A percentile compares a stretch with the other conserved stretches of the same genome.
These are phyloP conservation scores for Alternaria solani DNA, from an alignment of 2,329 filamentous ascomycete genomes.

Conservation along the genomic window DNA sequence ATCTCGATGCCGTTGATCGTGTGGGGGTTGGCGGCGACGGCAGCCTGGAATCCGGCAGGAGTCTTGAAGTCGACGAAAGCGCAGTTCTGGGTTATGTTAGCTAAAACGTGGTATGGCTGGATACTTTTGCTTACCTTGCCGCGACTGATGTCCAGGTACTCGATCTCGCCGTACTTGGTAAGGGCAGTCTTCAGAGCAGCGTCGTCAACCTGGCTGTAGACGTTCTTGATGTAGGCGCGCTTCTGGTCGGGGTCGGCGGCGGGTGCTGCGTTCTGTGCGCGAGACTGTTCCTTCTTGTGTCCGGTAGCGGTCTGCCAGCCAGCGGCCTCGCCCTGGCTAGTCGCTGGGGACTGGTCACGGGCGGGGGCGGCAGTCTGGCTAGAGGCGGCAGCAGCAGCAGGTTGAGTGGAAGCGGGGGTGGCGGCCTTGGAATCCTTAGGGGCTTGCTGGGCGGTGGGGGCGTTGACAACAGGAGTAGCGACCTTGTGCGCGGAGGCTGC, in stretches of 20 bases:
- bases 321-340: conserved; percentile 63
- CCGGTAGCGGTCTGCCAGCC: conserved; percentile 88
- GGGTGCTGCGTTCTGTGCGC: conserved; percentile 71
- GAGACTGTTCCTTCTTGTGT: conserved; percentile 84
- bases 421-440: conserved; percentile 45
- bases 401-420: conserved; percentile 45
- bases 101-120: background rate
- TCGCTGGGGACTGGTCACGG: conserved; percentile 47
- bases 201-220: conserved; percentile 84
- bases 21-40: conserved; percentile 85
- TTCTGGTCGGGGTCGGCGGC: conserved; percentile 75
- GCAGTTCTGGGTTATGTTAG: conserved; percentile 73
- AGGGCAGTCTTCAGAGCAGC: conserved; percentile 75
- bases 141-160: conserved; percentile 70
- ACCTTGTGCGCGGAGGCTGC: conserved; percentile 60
- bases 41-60: conserved; percentile 80
- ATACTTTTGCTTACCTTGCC: conserved; percentile 71
- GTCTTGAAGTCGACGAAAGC: conserved; percentile 95
- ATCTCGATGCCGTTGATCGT: conserved; percentile 83
- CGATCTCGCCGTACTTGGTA: conserved; percentile 71
- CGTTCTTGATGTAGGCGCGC: conserved; percentile 93
- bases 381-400: conserved; percentile 32
- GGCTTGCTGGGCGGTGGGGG: conserved; percentile 42
- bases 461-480: conserved; percentile 53
- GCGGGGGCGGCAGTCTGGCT: conserved; percentile 45